Percentiles rank a stretch among this genome's conserved stretches.
phyloP scores from a whole-genome alignment of 345 rosid species.

The Eucalyptus microcorys region DNA sequence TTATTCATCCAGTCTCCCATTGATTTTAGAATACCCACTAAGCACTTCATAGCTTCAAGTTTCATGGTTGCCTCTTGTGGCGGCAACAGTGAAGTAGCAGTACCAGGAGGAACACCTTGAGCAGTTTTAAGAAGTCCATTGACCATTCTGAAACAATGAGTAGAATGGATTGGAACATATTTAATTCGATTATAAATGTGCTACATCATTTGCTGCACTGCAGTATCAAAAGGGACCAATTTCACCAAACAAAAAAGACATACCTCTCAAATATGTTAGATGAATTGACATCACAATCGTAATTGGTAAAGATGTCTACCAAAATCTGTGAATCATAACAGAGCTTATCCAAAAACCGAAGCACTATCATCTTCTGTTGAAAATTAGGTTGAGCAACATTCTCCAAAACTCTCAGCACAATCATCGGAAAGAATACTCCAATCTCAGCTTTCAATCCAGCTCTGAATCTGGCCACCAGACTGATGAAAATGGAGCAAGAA shows the following conservation, averaged over 20 bases:
- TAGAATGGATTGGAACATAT: not conserved
- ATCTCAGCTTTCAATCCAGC: conserved; percentile 99
- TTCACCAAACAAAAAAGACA: not conserved
- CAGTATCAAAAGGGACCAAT: not conserved
- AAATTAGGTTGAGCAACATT: conserved; percentile 98
- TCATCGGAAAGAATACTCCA: conserved; percentile 99
- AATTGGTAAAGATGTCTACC: conserved; percentile 96
- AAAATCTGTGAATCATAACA: conserved; percentile 94
- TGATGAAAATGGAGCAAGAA: conserved; percentile 98
- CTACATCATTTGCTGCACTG: not conserved
- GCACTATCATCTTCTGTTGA: conserved; percentile 98
- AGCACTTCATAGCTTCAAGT: conserved; percentile 96
- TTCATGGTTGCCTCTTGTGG: conserved; percentile 92
- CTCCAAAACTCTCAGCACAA: conserved; percentile 90
- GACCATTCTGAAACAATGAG: conserved; percentile 66
- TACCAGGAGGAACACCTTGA: conserved; percentile 92
- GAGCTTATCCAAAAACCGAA: conserved; percentile 92
- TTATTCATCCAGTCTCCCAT: conserved; percentile 99
- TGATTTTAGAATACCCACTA: conserved; percentile 84
- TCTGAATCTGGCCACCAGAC: conserved; percentile 93
- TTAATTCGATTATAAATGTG: not conserved
- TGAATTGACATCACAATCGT: conserved; percentile 99
- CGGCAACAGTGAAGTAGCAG: conserved; percentile 69
- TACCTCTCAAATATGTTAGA: conserved; percentile 99
- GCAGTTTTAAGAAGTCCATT: conserved; percentile 99